Evolutionary conservation across 495 filamentous ascomycete genomes (phyloP).

Genomic region (Neurospora sublineolata): DNA sequence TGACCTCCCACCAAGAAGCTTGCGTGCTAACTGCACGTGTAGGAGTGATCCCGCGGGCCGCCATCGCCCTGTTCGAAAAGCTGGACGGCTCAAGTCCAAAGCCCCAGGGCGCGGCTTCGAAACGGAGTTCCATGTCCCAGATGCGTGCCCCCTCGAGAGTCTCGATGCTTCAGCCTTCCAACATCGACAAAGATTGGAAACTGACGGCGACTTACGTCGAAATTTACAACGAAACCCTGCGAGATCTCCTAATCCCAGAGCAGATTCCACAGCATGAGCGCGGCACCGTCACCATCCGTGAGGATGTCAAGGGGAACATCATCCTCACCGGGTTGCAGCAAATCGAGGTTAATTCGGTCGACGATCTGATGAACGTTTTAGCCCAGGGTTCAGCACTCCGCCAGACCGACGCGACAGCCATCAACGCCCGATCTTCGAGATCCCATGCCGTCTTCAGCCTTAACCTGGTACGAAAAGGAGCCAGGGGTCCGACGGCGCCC

Average conservation of each 20-base stretch:
- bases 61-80: slow-evolving; percentile 76
- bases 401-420: slow-evolving; percentile 96
- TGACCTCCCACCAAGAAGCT: neutral
- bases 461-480: slow-evolving; percentile 82
- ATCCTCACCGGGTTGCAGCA: slow-evolving; percentile 80
- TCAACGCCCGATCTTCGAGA: slow-evolving; percentile 97
- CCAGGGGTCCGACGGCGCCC: slow-evolving; percentile 40
- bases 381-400: slow-evolving; percentile 90
- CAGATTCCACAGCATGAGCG: slow-evolving; percentile 56
- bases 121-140: slow-evolving; percentile 57
- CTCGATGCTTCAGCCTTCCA: slow-evolving; percentile 42
- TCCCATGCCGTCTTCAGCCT: slow-evolving; percentile 97
- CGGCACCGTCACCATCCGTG: slow-evolving; percentile 67
- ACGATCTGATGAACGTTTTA: slow-evolving; percentile 78
- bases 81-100: slow-evolving; percentile 42
- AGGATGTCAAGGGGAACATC: slow-evolving; percentile 93
- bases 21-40: slow-evolving; percentile 4
- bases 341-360: slow-evolving; percentile 81
- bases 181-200: slow-evolving; percentile 72
- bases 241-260: slow-evolving; percentile 82
- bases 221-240: slow-evolving; percentile 95
- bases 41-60: slow-evolving; percentile 93
- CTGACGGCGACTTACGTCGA: slow-evolving; percentile 96
- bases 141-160: slow-evolving; percentile 74
- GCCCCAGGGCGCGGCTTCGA: slow-evolving; percentile 11